Base-by-base conservation (phyloP, 2,329 filamentous ascomycete species). In the Cladophialophora yegresii region DNA sequence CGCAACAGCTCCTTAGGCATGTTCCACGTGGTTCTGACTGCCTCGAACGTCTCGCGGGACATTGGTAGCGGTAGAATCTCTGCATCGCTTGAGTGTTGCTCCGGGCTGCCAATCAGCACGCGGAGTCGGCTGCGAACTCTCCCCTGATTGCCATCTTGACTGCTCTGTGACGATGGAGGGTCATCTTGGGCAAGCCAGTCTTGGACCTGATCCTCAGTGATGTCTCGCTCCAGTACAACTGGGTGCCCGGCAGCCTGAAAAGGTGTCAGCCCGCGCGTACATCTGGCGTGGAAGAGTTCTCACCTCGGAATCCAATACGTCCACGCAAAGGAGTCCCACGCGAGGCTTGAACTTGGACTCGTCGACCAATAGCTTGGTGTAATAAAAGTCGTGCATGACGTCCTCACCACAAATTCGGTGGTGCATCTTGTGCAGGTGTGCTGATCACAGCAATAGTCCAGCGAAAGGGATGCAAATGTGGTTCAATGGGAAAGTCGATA, bases 41-140 rank as follows among this genome's bases (percentile, higher is more conserved):
- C 33, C 36, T 66, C 62, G 47, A 64, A 64, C 33, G 64, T 60
- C 20, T 57, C 30, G n/a, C 23, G 43, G n/a, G 61, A 56, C 3
- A 66, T 54, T 16, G 63, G 63, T 12, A 66, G 54, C n/a, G 63
- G 54, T 7, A 66, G 40, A 22, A 66, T 66, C 32, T 66, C 49
- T 58, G 60, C 61, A 36, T 66, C 63, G 32, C 47, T 51, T 20
- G 55, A 32, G 47, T 66, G 63, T 16, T 66, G 47, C 53, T 66
- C 63, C 10, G 63, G 63, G 23, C 59, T 53, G 5, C 63, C 59
- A 16, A 63, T 59, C 45, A 62, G 12, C 36, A 66, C 60, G 45
- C 49, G 54, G 26, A 62, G 61, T 55, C 50, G 50, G 16, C 22
- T 22, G 3, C 61, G 43, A 8, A 13, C 36, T 30, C 49, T 23